Conservation (phyloP, 495 filamentous ascomycete genomes). For the Penicillium steckii region DNA sequence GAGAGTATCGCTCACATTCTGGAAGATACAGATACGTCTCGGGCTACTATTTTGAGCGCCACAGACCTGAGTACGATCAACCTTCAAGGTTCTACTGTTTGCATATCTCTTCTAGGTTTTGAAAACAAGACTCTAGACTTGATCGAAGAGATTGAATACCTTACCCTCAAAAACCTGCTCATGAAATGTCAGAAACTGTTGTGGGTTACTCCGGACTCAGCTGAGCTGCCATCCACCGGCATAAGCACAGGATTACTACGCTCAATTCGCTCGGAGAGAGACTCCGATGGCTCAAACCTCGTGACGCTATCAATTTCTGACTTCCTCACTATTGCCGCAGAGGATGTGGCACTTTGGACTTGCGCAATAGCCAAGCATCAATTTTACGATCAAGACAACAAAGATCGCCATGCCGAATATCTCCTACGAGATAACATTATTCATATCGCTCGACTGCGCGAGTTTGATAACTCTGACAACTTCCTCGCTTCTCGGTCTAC, state of each 20-base stretch:
- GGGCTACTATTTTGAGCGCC: neutral
- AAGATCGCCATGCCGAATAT: slow-evolving; percentile 26
- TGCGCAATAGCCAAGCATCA: slow-evolving; percentile 19
- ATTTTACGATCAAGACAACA: slow-evolving; percentile 8
- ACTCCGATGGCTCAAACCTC: slow-evolving; percentile 25
- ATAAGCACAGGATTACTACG: slow-evolving; percentile 26
- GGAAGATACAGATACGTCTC: neutral
- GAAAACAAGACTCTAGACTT: slow-evolving; percentile 5
- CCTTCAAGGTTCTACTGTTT: slow-evolving; percentile 2
- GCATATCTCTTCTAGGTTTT: slow-evolving; percentile 18
- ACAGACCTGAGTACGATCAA: neutral
- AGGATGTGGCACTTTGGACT: slow-evolving; percentile 1
- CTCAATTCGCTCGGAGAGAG: slow-evolving; percentile 28
- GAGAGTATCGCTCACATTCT: neutral
- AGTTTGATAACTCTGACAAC: slow-evolving; percentile 17
- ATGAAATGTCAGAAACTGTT: slow-evolving; percentile 24
- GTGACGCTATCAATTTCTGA: slow-evolving; percentile 17
- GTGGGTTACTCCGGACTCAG: slow-evolving; percentile 33
- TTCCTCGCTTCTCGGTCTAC: slow-evolving; percentile 15
- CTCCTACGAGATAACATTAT: slow-evolving; percentile 19
- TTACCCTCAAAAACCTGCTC: slow-evolving; percentile 20
- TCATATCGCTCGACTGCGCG: slow-evolving; percentile 28
- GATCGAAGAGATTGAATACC: slow-evolving; percentile 6
- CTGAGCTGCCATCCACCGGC: slow-evolving; percentile 1
- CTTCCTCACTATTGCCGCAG: neutral